Conservation (phyloP, 257 asterid species). For the Coffea canephora region DNA sequence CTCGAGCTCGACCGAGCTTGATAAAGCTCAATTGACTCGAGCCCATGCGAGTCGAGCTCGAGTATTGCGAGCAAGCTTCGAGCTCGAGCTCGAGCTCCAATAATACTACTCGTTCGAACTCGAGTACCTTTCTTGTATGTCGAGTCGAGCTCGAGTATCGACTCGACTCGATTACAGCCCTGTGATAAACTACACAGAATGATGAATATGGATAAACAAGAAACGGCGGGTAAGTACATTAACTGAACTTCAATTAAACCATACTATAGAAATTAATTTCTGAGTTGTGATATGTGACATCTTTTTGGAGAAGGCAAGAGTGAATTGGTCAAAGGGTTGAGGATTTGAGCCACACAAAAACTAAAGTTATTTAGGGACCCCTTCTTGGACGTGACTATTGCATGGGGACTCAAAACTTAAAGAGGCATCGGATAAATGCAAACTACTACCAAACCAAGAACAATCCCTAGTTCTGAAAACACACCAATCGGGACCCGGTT, state of each 20-base stretch:
- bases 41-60: no score
- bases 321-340: not conserved
- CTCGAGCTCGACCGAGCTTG: no score
- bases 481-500: not conserved
- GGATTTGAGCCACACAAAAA: slow-evolving; percentile 16
- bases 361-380: slow-evolving; percentile 24
- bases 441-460: slow-evolving; percentile 22
- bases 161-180: no score
- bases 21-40: no score
- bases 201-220: slow-evolving; percentile 7
- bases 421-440: slow-evolving; percentile 30
- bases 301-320: not conserved
- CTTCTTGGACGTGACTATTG: slow-evolving; percentile 32
- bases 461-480: slow-evolving; percentile 7
- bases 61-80: no score
- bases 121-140: no score
- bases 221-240: slow-evolving; percentile 11
- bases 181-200: not conserved
- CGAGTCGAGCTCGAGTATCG: no score
- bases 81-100: no score
- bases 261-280: not conserved
- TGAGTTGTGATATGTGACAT: not conserved
- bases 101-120: no score
- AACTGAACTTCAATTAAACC: not conserved
- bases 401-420: not conserved